Evolutionary conservation across 257 asterid species (phyloP), one percentile per base, ranked within the genome.

Genomic region (Perilla frutescens): DNA sequence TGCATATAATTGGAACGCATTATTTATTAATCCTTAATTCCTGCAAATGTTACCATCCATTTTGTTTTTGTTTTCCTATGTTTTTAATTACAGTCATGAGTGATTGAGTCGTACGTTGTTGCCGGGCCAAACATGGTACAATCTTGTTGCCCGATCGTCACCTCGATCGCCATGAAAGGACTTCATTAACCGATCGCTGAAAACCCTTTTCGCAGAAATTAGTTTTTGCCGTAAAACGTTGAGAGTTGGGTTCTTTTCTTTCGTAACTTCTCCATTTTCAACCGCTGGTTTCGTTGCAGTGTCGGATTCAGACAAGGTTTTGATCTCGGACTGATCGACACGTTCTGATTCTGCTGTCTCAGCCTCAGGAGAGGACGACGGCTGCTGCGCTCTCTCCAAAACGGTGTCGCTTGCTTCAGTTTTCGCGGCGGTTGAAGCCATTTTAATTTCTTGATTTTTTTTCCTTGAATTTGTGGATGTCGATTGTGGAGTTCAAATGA

Each of bases 61-160:
- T 2, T 0, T 5, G 2, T 36, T 5, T 4, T 6, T 4, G 40
- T 34, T 12, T 7, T n/a, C 3, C 7, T 36, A 0, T 14, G 10
- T 5, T 26, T 49, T 14, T 3, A 51, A n/a, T 64, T 20, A 20
- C 26, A 20, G 26, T 20, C 26, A 20, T 20, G 56, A 29, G 31
- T 36, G 45, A 9, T 1, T 57, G 66, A 58, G 54, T 26, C 43
- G 10, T 74, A 74, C 79, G 75, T 79, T 79, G 37, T 79, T 79
- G 58, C 86, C 82, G 8, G 82, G 82, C 84, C 84, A 79, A 39
- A 79, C 80, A 60, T 82, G 82, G 78, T 79, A 79, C 45, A 76
- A 62, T 64, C 80, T 79, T 11, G 79, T 57, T 48, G 36, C 62
- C 60, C 51, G 67, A 15, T 64, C 68, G 3, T 57, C 68, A 4